Base-by-base conservation (phyloP, 148 eudicot species). In the Rheum nobile region DNA sequence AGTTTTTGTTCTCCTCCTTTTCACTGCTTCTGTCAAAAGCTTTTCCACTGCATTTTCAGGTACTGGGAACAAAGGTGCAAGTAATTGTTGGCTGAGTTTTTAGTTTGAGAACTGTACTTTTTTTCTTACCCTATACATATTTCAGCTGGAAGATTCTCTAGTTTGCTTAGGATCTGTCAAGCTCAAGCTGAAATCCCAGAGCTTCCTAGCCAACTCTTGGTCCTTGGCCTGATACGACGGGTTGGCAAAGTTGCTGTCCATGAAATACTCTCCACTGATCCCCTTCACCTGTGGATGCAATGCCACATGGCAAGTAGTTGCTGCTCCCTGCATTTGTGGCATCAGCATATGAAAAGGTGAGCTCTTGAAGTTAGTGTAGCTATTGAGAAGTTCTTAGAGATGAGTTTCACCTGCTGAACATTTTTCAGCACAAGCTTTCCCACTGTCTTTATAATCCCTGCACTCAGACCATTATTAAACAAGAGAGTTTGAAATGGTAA, bases 121-220 rank as follows among this genome's bases (percentile, higher is more conserved):
- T 65, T 34, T 65, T 65, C 32, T 34, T 14, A 24, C 17, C 21
- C 21, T 63, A 10, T 32, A 65, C 70, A 14, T 39, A 31, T 1
- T 32, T 65, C 69, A 65, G 69, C n/a, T 65, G 32, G 69, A 31
- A 16, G 39, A 31, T 32, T 65, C 39, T 65, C n/a, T 65, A 65
- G 69, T 31, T 61, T 65, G 39, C 9, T 32, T 65, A 59, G 78
- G 37, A 9, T 79, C 77, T 0, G 85, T 79, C 76, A 89, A 55
- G 78, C 38, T 74, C 77, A 85, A 72, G 84, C 98, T 94, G 86
- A 88, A 85, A 41, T 94, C 85, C 95, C 91, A 90, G 37, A 88
- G 79, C 72, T 83, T 82, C 77, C 81, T 88, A 17, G 91, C 95
- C 74, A 90, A 76, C 14, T 76, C 86, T 13, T 59, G 74, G 72